Evolutionary conservation across 805 yeast species (phyloP).

Genomic region (Cyberlindnera japonica): DNA sequence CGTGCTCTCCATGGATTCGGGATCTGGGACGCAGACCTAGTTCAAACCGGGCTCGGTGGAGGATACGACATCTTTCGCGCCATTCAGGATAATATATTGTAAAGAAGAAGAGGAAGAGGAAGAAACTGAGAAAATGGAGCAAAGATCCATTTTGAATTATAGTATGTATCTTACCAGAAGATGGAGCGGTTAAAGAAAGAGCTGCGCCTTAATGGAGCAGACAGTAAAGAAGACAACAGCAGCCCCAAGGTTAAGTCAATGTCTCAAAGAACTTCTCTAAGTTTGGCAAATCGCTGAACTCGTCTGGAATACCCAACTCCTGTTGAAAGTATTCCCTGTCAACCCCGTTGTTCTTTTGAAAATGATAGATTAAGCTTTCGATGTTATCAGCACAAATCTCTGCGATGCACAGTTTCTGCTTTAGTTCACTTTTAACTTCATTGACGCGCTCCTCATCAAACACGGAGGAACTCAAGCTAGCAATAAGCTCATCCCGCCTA

Average conservation of each 20-base stretch:
- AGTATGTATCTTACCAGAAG: too few relatives aligned
- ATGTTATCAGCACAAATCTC: constrained; percentile 37
- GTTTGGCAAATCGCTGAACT: constrained; percentile 30
- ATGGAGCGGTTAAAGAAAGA: too few relatives aligned
- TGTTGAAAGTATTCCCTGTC: constrained; percentile 29
- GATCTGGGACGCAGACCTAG: too few relatives aligned
- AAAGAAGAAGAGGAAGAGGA: too few relatives aligned
- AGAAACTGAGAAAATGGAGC: too few relatives aligned
- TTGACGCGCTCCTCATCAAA: constrained; percentile 15
- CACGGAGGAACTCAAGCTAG: constrained; percentile 9
- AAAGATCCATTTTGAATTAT: too few relatives aligned
- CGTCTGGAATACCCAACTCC: constrained; percentile 44
- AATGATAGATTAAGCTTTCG: constrained; percentile 36
- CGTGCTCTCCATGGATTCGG: too few relatives aligned
- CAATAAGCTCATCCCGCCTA: constrained; percentile 8
- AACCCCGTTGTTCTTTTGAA: constrained; percentile 31
- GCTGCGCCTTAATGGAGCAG: too few relatives aligned
- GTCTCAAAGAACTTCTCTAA: constrained; percentile 8
- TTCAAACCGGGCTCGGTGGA: too few relatives aligned
- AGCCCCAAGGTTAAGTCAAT: not conserved
- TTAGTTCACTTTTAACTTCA: constrained; percentile 15
- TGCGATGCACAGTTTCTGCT: constrained; percentile 6
- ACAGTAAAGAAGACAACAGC: too few relatives aligned
- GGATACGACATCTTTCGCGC: too few relatives aligned
- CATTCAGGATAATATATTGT: too few relatives aligned